Percentiles rank a stretch among this genome's conserved stretches.
phyloP scores from a whole-genome alignment of 2,329 filamentous ascomycete species.

The Penicillium hesseltinei region DNA sequence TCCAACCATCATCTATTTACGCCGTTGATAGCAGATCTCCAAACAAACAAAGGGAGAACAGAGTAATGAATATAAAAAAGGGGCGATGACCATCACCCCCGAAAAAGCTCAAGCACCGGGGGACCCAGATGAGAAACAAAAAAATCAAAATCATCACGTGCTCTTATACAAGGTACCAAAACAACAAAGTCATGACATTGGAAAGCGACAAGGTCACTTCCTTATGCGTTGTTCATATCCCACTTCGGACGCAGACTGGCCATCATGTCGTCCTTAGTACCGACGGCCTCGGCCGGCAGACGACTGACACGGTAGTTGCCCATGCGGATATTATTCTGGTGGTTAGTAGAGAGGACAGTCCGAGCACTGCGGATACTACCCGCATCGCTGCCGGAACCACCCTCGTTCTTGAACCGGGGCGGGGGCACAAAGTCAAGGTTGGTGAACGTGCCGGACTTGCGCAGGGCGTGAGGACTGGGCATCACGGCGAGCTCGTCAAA shows the following conservation, averaged over 20 bases:
- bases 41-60: background rate
- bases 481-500: constrained; percentile 84
- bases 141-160: constrained; percentile 23
- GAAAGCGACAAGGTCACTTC: background rate
- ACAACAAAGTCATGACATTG: constrained; percentile 19
- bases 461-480: constrained; percentile 70
- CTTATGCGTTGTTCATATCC: constrained; percentile 45
- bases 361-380: constrained; percentile 65
- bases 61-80: constrained; percentile 9
- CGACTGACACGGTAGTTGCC: constrained; percentile 86
- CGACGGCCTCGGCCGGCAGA: constrained; percentile 77
- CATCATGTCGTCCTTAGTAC: constrained; percentile 67
- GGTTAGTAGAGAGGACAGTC: constrained; percentile 70
- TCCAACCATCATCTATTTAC: constrained; percentile 10
- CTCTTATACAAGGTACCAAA: constrained; percentile 12
- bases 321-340: constrained; percentile 69
- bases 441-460: constrained; percentile 50
- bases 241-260: constrained; percentile 57
- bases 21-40: constrained; percentile 2
- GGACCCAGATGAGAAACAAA: constrained; percentile 8
- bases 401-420: constrained; percentile 45
- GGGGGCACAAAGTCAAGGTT: constrained; percentile 52
- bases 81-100: background rate
- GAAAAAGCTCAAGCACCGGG: constrained; percentile 1
- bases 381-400: constrained; percentile 46